Evolutionary conservation across 1,284 basidiomycete species (phyloP).

Genomic region (Ganoderma meredithae): DNA sequence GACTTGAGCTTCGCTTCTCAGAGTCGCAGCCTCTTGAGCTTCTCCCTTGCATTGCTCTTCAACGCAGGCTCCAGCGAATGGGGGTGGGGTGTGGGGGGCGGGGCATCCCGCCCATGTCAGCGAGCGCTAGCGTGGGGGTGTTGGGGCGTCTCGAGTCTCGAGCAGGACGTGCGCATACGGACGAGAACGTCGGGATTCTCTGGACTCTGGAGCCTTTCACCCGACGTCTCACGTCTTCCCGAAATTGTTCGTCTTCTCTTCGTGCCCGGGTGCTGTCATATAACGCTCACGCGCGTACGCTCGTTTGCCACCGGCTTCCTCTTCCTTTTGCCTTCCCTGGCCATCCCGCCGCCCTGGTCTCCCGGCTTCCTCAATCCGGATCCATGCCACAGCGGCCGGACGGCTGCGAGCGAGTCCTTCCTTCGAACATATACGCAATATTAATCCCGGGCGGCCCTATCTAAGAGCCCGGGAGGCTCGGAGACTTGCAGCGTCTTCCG

Average conservation of each 20-base stretch:
- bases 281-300: neutral
- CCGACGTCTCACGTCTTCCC: too few relatives aligned
- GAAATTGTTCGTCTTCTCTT: neutral
- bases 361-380: neutral
- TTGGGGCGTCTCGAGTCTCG: too few relatives aligned
- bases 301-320: neutral
- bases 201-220: neutral
- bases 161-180: too few relatives aligned
- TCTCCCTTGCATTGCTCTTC: neutral
- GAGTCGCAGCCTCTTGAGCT: too few relatives aligned
- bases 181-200: neutral
- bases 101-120: neutral
- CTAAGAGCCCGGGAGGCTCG: too few relatives aligned
- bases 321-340: slow-evolving; percentile 1
- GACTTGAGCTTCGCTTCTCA: too few relatives aligned
- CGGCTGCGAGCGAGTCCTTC: neutral
- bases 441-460: neutral
- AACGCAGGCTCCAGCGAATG: neutral
- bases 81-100: neutral
- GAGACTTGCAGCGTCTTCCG: too few relatives aligned
- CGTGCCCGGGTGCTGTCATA: neutral
- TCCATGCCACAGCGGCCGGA: neutral
- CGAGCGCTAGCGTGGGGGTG: neutral
- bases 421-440: neutral
- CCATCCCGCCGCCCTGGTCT: neutral